These are phyloP conservation scores for Phytophthora ramorum DNA, from an alignment of 352 stramenopile species.

Conservation along the genomic window DNA sequence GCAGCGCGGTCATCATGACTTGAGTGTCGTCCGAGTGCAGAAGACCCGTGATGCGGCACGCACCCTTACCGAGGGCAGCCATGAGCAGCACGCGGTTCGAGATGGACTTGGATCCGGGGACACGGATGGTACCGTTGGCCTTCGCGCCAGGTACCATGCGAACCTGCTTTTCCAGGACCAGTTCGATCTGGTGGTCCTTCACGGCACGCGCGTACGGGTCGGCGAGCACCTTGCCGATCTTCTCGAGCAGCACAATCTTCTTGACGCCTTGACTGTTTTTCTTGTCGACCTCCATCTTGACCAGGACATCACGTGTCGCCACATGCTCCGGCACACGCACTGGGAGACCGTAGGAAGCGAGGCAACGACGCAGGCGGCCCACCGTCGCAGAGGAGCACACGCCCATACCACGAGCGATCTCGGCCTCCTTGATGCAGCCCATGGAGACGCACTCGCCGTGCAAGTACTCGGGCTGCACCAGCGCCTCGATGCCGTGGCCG, in stretches of 20 bases:
- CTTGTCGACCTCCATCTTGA: constrained; percentile 91
- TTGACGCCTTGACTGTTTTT: constrained; percentile 86
- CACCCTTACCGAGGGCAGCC: constrained; percentile 91
- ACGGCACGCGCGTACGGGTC: constrained; percentile 78
- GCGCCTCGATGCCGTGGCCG: constrained; percentile 97
- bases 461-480: constrained; percentile 95
- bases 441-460: constrained; percentile 98
- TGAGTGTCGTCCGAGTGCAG: constrained; percentile 98
- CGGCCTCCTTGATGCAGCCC: constrained; percentile 96
- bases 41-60: constrained; percentile 89
- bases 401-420: constrained; percentile 90
- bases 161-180: constrained; percentile 82
- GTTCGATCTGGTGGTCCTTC: constrained; percentile 74
- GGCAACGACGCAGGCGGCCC: constrained; percentile 67
- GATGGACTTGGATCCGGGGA: constrained; percentile 98
- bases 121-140: constrained; percentile 68
- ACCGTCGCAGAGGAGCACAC: constrained; percentile 76
- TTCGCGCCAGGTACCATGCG: constrained; percentile 56
- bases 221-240: constrained; percentile 72
- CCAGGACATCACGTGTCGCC: constrained; percentile 62
- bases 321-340: constrained; percentile 70
- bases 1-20: constrained; percentile 97
- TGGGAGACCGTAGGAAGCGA: constrained; percentile 74
- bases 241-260: constrained; percentile 81
- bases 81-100: constrained; percentile 98